Evolutionary conservation across 2,329 filamentous ascomycete species (phyloP), one percentile per base, ranked within the genome.

Genomic region (Scytalidium sp.): DNA sequence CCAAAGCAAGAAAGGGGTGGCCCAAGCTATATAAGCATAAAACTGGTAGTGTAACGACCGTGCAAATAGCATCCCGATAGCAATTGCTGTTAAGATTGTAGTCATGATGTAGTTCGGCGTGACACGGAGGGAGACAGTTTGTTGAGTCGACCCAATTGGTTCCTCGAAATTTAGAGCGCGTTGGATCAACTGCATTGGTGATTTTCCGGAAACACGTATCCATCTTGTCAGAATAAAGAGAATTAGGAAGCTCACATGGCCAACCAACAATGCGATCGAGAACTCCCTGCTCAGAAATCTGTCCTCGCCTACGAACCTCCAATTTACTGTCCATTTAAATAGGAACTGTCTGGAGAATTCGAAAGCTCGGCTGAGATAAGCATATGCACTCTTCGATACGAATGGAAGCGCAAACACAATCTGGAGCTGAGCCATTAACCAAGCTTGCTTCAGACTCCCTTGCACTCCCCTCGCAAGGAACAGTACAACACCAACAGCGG

Each of bases 291-390:
- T 87, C 43, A 95, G 78, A 61, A 99, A 99, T 0, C 73, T 69
- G 6, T 88, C 81, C 69, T 97, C 91, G 15, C 88, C 85, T n/a
- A 97, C 71, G 66, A 97, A 97, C 47, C 92, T 84, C 94, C 94
- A 99, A 69, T 99, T 99, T 58, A 99, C 94, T 0, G 94, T 99
- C 94, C 94, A 99, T 70, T 93, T 91, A 76, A 93, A 97, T 61
- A 96, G 78, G 71, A 99, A 99, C 60, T 90, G 84, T 48, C 94
- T 80, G 43, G 88, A 91, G 51, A 99, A 79, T 71, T 99, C 91
- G 65, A 99, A 99, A 0, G 94, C 91, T 55, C 88, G 79, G 43
- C 81, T 80, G 17, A 95, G 65, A 66, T 99, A 99, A 22, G 85
- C 88, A 51, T 70, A 68, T 19, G 84, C 70, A 58, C 90, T 87